Percentiles rank a stretch among this genome's conserved stretches.
These are phyloP conservation scores for Suillus decipiens DNA, from an alignment of 768 basidiomycete genomes.

Conservation along the genomic window DNA sequence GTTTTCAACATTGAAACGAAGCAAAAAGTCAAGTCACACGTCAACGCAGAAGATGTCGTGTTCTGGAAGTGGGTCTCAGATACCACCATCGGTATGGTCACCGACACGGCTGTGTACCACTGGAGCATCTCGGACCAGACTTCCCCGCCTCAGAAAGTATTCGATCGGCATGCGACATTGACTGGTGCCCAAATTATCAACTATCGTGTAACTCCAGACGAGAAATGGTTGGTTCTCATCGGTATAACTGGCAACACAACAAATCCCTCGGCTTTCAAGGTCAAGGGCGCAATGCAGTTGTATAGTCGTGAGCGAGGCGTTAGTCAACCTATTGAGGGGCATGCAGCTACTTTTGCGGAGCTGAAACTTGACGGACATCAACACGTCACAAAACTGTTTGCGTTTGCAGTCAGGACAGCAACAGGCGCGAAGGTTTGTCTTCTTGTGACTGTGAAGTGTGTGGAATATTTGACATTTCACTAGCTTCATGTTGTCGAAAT, in stretches of 20 bases:
- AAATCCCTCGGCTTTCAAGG: slow-evolving; percentile 96
- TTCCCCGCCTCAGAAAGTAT: slow-evolving; percentile 86
- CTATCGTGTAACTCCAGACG: slow-evolving; percentile 89
- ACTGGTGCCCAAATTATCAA: slow-evolving; percentile 97
- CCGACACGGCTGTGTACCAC: slow-evolving; percentile 90
- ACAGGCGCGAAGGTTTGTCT: slow-evolving; percentile 89
- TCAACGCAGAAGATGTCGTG: slow-evolving; percentile 90
- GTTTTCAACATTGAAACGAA: slow-evolving; percentile 98
- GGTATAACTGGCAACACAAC: slow-evolving; percentile 92
- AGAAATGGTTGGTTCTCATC: slow-evolving; percentile 96
- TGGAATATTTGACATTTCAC: slow-evolving; percentile 11
- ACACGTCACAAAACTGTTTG: slow-evolving; percentile 86
- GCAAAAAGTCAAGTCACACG: slow-evolving; percentile 95
- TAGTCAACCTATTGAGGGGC: slow-evolving; percentile 97
- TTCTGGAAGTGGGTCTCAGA: slow-evolving; percentile 99
- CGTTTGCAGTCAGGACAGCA: slow-evolving; percentile 95
- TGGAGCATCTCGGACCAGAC: slow-evolving; percentile 80
- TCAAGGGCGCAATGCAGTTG: slow-evolving; percentile 97
- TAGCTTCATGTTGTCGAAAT: slow-evolving; percentile 99
- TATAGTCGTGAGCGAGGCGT: slow-evolving; percentile 92
- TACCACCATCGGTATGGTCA: slow-evolving; percentile 91
- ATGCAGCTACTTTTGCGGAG: slow-evolving; percentile 95
- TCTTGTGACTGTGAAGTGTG: slow-evolving; percentile 1
- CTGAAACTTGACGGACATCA: slow-evolving; percentile 88
- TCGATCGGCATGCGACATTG: slow-evolving; percentile 95